phyloP scores from a whole-genome alignment of 2,329 filamentous ascomycete genomes.

The Pseudogymnoascus sp. region DNA sequence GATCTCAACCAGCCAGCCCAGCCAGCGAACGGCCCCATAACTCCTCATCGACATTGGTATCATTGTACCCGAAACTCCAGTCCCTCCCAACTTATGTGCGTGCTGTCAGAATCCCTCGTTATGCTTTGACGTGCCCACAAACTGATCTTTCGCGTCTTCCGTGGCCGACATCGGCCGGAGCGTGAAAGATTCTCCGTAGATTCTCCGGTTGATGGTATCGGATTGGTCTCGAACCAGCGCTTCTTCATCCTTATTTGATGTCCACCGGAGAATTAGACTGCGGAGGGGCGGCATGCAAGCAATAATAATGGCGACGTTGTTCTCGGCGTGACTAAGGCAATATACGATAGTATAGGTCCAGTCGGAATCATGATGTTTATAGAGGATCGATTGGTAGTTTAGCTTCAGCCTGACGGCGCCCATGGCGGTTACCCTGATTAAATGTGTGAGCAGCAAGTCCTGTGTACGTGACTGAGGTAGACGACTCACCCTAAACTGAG shows the following conservation, averaged over 20 bases:
- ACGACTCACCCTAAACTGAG: slow-evolving; percentile 2
- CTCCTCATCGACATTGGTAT: slow-evolving; percentile 7
- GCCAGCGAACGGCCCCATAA: neutral
- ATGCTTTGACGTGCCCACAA: neutral
- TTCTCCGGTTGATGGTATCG: neutral
- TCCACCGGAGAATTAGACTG: neutral
- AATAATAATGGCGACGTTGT: slow-evolving; percentile 1
- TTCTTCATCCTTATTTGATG: slow-evolving; percentile 9
- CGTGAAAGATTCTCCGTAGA: slow-evolving; percentile 1
- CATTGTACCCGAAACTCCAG: neutral
- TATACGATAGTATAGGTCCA: slow-evolving; percentile 8
- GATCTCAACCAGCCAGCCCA: neutral
- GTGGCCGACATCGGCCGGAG: slow-evolving; percentile 5
- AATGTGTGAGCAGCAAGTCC: neutral
- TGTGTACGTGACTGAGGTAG: neutral
- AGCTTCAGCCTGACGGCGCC: neutral
- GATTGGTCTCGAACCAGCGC: neutral
- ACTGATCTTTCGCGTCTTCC: neutral
- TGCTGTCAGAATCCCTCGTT: neutral
- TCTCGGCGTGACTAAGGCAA: slow-evolving; percentile 5
- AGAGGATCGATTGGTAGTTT: slow-evolving; percentile 4
- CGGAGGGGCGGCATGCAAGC: slow-evolving; percentile 9
- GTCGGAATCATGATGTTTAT: neutral
- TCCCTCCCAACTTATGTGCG: neutral
- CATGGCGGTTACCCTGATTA: neutral